Evolutionary conservation across 2,329 filamentous ascomycete species (phyloP).

Genomic region (Lasiodiplodia hormozganensis): DNA sequence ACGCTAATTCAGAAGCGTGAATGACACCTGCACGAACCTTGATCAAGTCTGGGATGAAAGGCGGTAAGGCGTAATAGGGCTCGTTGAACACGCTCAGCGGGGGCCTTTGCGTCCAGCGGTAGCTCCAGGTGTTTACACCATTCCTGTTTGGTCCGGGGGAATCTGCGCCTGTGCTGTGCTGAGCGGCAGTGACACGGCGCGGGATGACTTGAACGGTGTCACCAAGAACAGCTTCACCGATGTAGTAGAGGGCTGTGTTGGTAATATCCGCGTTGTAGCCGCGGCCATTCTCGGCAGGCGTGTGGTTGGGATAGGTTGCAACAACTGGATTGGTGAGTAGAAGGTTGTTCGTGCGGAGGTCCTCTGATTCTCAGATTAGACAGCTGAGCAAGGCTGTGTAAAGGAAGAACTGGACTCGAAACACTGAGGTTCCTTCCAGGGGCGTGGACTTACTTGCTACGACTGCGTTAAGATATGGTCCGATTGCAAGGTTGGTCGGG

Average conservation of each 20-base stretch:
- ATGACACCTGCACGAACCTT: not conserved
- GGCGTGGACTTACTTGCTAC: too few relatives aligned
- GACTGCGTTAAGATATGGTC: too few relatives aligned
- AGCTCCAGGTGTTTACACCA: constrained; percentile 1
- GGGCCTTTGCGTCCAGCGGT: not conserved
- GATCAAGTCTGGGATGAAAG: too few relatives aligned
- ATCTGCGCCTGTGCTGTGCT: not conserved
- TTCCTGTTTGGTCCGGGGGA: not conserved
- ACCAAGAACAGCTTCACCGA: not conserved
- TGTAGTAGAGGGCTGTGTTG: not conserved
- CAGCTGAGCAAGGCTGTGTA: too few relatives aligned
- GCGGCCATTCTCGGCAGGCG: not conserved
- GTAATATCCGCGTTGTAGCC: constrained; percentile 1
- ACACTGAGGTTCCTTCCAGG: not conserved
- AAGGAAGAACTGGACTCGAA: not conserved
- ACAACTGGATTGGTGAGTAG: not conserved
- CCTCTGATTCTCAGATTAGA: not conserved
- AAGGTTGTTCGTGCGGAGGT: not conserved
- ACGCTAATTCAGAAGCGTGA: not conserved
- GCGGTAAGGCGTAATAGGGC: not conserved
- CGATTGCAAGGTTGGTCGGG: too few relatives aligned
- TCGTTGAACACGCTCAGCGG: not conserved
- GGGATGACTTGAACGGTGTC: not conserved
- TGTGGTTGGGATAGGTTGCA: not conserved
- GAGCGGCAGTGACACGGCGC: not conserved